Base-by-base conservation (phyloP, 2,329 filamentous ascomycete genomes). In the Ophiocordyceps australis region DNA sequence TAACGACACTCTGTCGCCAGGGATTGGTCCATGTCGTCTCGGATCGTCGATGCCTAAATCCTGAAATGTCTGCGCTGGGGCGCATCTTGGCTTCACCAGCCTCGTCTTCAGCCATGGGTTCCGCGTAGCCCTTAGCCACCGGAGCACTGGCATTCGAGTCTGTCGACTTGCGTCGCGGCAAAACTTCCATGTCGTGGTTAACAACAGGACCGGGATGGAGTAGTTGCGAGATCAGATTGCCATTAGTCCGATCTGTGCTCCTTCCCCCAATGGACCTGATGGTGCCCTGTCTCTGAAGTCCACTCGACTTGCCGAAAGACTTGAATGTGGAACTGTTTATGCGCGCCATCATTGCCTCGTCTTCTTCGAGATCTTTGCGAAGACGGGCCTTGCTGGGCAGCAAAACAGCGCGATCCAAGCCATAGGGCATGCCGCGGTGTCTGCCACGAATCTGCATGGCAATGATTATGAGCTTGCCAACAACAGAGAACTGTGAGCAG, bases 401-500 rank as follows among this genome's bases (percentile, higher is more conserved):
- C 8, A 71, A 51, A 8, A 72, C 63, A 23, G 66, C 66, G n/a
- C 65, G 57, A 38, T 72, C 66, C 3, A 75, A 58, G 4, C 68
- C 69, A 38, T 77, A 77, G 1, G 73, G 73, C 4, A 78, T 50
- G 28, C 72, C 73, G 42, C 73, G 67, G 39, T 77, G 73, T 3
- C 73, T 65, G 5, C 73, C 73, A 46, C 73, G 71, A 29, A 77
- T 65, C 50, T 74, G 65, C 69, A 76, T 74, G 17, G 68, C 68
- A 30, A 76, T 61, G 27, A 77, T 68, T 35, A 77, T 62, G 2
- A 78, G 59, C 41, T 77, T 78, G 49, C 43, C 82, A 48, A 92
- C 50, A 0, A 74, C 63, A 9, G 63, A 69, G 47, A 98, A 94
- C 38, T 94, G 70, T 0, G 67, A 75, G 17, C 71, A 83, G 35